phyloP scores from a whole-genome alignment of 306 rosid species.

The Leucaena leucocephala region DNA sequence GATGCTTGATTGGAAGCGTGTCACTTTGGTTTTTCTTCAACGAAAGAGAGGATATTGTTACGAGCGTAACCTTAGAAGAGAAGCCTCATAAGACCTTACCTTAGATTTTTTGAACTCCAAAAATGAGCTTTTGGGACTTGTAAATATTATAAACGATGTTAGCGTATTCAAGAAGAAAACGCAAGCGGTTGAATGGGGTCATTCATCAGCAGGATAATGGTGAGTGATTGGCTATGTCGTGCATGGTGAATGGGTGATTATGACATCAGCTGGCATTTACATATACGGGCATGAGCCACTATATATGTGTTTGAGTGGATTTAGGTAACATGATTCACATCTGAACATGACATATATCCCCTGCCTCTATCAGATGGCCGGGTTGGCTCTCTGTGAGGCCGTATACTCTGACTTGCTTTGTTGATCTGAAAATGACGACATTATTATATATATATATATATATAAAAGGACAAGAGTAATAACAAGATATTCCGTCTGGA shows the following conservation, averaged over 20 bases:
- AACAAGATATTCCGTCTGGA: too few species aligned
- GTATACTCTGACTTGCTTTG: neutral
- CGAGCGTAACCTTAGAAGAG: too few species aligned
- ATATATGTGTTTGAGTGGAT: neutral
- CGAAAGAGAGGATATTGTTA: neutral
- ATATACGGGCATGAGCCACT: neutral
- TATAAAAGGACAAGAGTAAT: too few species aligned
- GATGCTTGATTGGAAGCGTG: neutral
- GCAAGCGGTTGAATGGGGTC: constrained; percentile 14
- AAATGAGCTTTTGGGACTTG: too few species aligned
- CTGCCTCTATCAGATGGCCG: neutral
- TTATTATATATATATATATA: too few species aligned
- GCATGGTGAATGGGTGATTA: neutral
- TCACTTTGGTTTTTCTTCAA: neutral
- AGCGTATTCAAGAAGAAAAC: constrained; percentile 28
- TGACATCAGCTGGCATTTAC: neutral
- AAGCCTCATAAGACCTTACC: too few species aligned
- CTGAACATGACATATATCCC: neutral
- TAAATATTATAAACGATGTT: neutral
- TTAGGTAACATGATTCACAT: neutral
- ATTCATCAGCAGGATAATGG: constrained; percentile 13
- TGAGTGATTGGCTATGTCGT: neutral
- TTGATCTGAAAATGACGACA: neutral
- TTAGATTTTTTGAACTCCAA: too few species aligned
- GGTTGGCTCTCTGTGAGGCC: neutral